phyloP scores from a whole-genome alignment of 1,284 basidiomycete species.

The Ganoderma boninense region DNA sequence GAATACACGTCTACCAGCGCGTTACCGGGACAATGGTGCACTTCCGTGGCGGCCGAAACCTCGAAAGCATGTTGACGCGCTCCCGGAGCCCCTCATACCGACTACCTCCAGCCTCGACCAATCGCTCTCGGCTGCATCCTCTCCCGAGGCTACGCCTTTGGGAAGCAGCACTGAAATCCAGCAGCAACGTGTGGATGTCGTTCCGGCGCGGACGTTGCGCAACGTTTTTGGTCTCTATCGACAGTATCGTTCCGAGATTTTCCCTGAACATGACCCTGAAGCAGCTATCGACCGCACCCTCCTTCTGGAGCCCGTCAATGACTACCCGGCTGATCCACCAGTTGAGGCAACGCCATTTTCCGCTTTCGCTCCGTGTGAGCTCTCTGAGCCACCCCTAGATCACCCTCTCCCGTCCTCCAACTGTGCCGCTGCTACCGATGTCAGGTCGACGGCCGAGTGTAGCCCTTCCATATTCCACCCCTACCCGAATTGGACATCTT shows the following conservation, averaged over 20 bases:
- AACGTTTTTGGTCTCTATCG: background rate
- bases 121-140: background rate
- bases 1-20: background rate
- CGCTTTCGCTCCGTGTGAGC: background rate
- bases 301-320: background rate
- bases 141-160: background rate
- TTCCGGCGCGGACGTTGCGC: background rate
- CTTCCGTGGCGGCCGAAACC: background rate
- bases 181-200: background rate
- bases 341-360: background rate
- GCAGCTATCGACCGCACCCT: background rate
- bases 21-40: background rate
- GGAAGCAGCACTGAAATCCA: background rate
- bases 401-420: background rate
- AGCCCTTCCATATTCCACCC: background rate
- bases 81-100: background rate
- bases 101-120: background rate
- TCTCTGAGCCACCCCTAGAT: background rate
- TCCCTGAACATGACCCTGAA: background rate
- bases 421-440: background rate
- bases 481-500: conserved; percentile 18
- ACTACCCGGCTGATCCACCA: background rate
- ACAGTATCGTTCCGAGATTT: background rate
- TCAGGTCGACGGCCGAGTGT: background rate
- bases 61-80: background rate